Conservation (phyloP, 2,329 filamentous ascomycete species). For the Pyricularia sp. region DNA sequence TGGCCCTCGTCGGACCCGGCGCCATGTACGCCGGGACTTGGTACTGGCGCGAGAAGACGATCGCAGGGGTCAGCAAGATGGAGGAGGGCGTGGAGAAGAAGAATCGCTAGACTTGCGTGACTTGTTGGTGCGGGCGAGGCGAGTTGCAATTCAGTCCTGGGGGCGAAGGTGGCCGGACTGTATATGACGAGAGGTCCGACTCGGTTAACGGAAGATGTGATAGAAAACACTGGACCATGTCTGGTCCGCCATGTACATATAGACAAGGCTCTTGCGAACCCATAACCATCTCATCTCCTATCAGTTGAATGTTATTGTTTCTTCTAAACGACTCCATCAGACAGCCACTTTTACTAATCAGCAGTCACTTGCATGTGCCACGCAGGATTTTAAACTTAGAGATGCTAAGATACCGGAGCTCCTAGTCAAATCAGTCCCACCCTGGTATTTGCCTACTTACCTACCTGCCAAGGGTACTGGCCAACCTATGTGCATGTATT, state of each 20-base stretch:
- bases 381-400: too few relatives aligned
- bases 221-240: background rate
- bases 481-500: too few relatives aligned
- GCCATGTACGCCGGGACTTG: slow-evolving; percentile 3
- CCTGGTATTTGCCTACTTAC: too few relatives aligned
- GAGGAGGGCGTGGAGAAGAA: background rate
- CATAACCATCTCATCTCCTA: too few relatives aligned
- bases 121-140: background rate
- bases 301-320: too few relatives aligned
- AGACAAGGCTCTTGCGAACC: too few relatives aligned
- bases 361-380: too few relatives aligned
- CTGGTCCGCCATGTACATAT: background rate
- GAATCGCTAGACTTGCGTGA: background rate
- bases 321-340: too few relatives aligned
- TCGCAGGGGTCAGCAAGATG: slow-evolving; percentile 1
- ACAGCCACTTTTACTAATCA: too few relatives aligned
- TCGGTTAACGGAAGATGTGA: background rate
- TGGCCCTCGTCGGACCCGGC: background rate
- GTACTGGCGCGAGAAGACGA: slow-evolving; percentile 3
- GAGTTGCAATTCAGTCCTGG: background rate
- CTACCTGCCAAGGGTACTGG: too few relatives aligned
- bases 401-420: too few relatives aligned
- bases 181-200: background rate
- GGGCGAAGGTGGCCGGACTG: background rate
- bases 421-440: too few relatives aligned